A percentile compares a stretch with the other conserved stretches of the same genome.
phyloP scores from a whole-genome alignment of 2,329 filamentous ascomycete genomes.

The Incumbomyces lentus region DNA sequence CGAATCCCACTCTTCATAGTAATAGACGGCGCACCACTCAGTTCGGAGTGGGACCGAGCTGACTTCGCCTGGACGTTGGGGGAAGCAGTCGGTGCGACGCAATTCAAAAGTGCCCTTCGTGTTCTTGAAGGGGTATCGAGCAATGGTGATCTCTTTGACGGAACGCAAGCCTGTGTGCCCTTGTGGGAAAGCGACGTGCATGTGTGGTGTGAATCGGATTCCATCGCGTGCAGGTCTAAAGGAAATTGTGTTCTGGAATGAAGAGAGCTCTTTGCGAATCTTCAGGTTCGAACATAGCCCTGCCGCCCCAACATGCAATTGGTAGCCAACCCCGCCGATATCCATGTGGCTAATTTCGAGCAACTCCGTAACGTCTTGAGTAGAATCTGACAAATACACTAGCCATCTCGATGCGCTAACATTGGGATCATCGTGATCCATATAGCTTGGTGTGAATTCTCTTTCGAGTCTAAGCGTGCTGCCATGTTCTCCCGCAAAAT shows the following conservation, averaged over 20 bases:
- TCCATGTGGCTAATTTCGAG: slow-evolving; percentile 31
- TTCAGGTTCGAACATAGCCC: slow-evolving; percentile 12
- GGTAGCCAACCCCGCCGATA: slow-evolving; percentile 23
- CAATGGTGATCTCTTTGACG: slow-evolving; percentile 30
- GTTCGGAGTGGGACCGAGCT: slow-evolving; percentile 6
- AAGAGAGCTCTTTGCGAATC: slow-evolving; percentile 10
- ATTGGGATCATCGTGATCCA: slow-evolving; percentile 10
- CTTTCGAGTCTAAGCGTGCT: slow-evolving; percentile 29
- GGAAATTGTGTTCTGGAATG: slow-evolving; percentile 15
- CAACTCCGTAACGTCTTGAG: slow-evolving; percentile 29
- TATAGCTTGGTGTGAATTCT: slow-evolving; percentile 12
- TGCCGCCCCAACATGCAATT: slow-evolving; percentile 16
- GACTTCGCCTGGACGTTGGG: slow-evolving; percentile 9
- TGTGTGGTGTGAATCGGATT: slow-evolving; percentile 12
- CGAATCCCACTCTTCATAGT: slow-evolving; percentile 32
- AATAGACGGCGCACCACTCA: slow-evolving; percentile 25
- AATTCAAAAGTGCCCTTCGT: slow-evolving; percentile 35
- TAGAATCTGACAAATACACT: slow-evolving; percentile 1
- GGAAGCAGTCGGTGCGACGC: slow-evolving; percentile 29
- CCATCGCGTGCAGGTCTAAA: slow-evolving; percentile 13
- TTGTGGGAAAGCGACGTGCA: slow-evolving; percentile 12
- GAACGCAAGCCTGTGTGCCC: slow-evolving; percentile 8
- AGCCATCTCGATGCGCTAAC: slow-evolving; percentile 16
- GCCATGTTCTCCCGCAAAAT: slow-evolving; percentile 26
- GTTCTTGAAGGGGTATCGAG: slow-evolving; percentile 30